phyloP scores from a whole-genome alignment of 2,329 filamentous ascomycete genomes.

The Botryotinia narcissicola region DNA sequence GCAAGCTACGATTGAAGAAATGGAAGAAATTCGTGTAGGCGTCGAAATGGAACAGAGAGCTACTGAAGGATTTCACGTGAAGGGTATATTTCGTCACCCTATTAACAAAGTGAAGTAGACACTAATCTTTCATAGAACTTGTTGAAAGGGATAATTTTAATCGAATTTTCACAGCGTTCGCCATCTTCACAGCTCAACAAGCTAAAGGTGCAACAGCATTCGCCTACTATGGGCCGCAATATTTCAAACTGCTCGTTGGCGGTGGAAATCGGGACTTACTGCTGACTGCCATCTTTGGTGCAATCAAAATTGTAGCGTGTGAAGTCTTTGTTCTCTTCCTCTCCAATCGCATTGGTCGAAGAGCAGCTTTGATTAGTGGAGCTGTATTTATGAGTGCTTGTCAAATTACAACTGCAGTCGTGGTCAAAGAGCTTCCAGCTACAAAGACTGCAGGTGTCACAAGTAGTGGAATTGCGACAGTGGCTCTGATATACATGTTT shows the following conservation, averaged over 20 bases:
- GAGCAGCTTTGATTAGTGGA: constrained; percentile 41
- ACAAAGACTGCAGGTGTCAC: neutral
- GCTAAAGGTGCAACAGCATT: constrained; percentile 50
- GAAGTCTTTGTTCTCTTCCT: constrained; percentile 52
- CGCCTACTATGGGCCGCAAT: constrained; percentile 52
- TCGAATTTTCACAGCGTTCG: constrained; percentile 29
- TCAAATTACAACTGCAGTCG: neutral
- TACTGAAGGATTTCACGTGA: constrained; percentile 42
- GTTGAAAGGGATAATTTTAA: constrained; percentile 23
- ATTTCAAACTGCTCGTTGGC: constrained; percentile 48
- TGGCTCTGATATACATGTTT: neutral
- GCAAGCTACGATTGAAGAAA: neutral
- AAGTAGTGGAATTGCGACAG: neutral
- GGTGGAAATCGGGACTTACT: constrained; percentile 48
- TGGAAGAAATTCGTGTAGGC: neutral
- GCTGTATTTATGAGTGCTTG: neutral
- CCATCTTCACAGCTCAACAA: constrained; percentile 38
- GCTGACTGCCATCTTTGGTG: constrained; percentile 52
- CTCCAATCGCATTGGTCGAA: constrained; percentile 48
- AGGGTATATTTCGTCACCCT: neutral
- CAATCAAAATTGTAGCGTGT: constrained; percentile 52
- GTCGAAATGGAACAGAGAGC: constrained; percentile 48
- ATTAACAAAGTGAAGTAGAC: neutral
- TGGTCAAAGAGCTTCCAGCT: neutral
- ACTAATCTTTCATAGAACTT: constrained; percentile 17